Conservation (phyloP, 2,329 filamentous ascomycete genomes). For the Penicillium sp. region DNA sequence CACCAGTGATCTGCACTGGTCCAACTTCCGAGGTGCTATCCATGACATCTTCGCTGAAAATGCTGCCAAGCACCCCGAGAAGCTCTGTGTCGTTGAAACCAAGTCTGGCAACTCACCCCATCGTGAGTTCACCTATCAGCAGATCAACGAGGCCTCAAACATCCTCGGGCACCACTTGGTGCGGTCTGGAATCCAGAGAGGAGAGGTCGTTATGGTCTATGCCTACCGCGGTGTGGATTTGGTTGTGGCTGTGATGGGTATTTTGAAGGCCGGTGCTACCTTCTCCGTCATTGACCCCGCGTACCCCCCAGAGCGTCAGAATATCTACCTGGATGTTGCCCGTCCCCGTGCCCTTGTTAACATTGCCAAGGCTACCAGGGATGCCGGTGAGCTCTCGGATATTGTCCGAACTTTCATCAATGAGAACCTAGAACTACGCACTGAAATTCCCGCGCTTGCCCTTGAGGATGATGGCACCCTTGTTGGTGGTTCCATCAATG, state of each 20-base stretch:
- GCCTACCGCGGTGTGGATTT: slow-evolving; percentile 78
- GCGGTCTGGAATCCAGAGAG: slow-evolving; percentile 67
- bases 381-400: slow-evolving; percentile 62
- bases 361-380: slow-evolving; percentile 69
- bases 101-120: slow-evolving; percentile 51
- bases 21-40: slow-evolving; percentile 45
- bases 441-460: slow-evolving; percentile 70
- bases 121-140: slow-evolving; percentile 74
- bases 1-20: slow-evolving; percentile 46
- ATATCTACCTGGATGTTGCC: slow-evolving; percentile 79
- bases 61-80: slow-evolving; percentile 66
- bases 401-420: slow-evolving; percentile 67
- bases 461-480: slow-evolving; percentile 70
- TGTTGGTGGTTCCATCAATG: slow-evolving; percentile 64
- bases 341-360: slow-evolving; percentile 69
- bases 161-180: slow-evolving; percentile 75
- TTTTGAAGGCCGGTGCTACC: slow-evolving; percentile 58
- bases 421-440: slow-evolving; percentile 68
- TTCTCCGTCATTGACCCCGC: slow-evolving; percentile 70
- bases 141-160: slow-evolving; percentile 84
- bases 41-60: slow-evolving; percentile 45
- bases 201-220: slow-evolving; percentile 92
- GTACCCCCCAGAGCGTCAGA: slow-evolving; percentile 77
- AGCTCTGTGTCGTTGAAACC: slow-evolving; percentile 67
- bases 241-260: slow-evolving; percentile 78